These are phyloP conservation scores for Vitis hybrid DNA, from an alignment of 177 flowering plant species.

Conservation along the genomic window DNA sequence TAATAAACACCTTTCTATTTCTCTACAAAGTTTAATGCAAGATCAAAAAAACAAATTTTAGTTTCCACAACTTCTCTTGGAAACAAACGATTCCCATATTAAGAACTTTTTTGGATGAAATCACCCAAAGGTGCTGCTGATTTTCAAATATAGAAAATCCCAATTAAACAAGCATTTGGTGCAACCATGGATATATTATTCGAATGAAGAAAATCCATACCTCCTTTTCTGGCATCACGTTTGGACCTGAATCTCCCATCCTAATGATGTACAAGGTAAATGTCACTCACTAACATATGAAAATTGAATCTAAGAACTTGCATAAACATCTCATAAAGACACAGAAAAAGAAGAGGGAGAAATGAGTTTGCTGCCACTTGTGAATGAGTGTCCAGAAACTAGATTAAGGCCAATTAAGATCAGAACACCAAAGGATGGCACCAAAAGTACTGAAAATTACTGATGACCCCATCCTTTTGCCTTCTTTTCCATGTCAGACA, in stretches of 20 bases:
- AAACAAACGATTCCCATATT: background rate
- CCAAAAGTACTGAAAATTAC: background rate
- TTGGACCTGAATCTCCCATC: slow-evolving; percentile 98
- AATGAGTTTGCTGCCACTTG: too few relatives aligned
- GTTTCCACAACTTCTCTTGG: too few relatives aligned
- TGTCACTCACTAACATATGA: slow-evolving; percentile 19
- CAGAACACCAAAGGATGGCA: background rate
- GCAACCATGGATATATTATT: background rate
- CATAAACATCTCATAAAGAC: background rate
- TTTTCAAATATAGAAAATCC: background rate
- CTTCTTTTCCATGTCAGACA: background rate
- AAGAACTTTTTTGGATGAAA: background rate
- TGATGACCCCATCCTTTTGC: too few relatives aligned
- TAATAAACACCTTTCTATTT: too few relatives aligned
- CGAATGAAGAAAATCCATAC: slow-evolving; percentile 41
- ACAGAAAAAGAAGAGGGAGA: background rate
- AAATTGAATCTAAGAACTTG: background rate
- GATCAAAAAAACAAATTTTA: background rate
- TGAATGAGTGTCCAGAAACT: too few relatives aligned
- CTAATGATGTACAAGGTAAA: slow-evolving; percentile 43
- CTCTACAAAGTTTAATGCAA: background rate
- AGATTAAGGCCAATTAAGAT: background rate
- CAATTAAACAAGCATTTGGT: background rate
- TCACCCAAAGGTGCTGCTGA: background rate
- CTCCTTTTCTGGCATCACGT: slow-evolving; percentile 94